phyloP scores from a whole-genome alignment of 495 filamentous ascomycete species.

The Penicillium bovifimosum region DNA sequence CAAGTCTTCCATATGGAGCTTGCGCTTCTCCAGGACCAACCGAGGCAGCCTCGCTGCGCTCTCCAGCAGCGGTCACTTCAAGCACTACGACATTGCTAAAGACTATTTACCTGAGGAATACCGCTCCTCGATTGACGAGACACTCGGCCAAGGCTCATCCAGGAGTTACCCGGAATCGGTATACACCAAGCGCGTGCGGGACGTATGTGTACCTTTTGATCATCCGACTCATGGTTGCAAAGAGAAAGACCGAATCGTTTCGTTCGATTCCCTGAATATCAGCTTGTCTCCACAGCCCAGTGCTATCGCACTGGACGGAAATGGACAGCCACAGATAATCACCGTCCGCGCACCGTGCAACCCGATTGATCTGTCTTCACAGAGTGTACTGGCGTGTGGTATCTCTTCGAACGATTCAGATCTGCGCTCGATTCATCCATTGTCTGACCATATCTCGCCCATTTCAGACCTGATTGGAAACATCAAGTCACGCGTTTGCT shows the following conservation, averaged over 20 bases:
- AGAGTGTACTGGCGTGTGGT: slow-evolving; percentile 36
- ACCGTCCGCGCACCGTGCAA: slow-evolving; percentile 55
- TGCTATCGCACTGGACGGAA: slow-evolving; percentile 61
- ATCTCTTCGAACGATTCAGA: slow-evolving; percentile 22
- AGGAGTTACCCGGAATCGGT: slow-evolving; percentile 39
- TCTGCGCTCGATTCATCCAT: slow-evolving; percentile 30
- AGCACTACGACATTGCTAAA: slow-evolving; percentile 62
- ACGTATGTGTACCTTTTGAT: slow-evolving; percentile 42
- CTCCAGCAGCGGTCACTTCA: slow-evolving; percentile 73
- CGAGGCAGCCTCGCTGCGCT: slow-evolving; percentile 70
- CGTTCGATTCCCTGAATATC: slow-evolving; percentile 78
- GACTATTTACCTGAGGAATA: slow-evolving; percentile 46
- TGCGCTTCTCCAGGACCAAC: slow-evolving; percentile 73
- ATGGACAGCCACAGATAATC: slow-evolving; percentile 60
- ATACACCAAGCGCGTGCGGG: slow-evolving; percentile 45
- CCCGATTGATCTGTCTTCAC: slow-evolving; percentile 43
- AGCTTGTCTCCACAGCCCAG: slow-evolving; percentile 57
- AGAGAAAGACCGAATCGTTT: slow-evolving; percentile 64
- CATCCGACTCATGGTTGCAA: slow-evolving; percentile 38
- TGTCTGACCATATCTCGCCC: slow-evolving; percentile 24
- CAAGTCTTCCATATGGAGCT: slow-evolving; percentile 60
- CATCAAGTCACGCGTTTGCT: slow-evolving; percentile 24
- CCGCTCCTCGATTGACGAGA: slow-evolving; percentile 37
- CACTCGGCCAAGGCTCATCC: slow-evolving; percentile 38
- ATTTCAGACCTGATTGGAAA: slow-evolving; percentile 29